phyloP scores from a whole-genome alignment of 2,329 filamentous ascomycete species.

The Ustulina deusta region DNA sequence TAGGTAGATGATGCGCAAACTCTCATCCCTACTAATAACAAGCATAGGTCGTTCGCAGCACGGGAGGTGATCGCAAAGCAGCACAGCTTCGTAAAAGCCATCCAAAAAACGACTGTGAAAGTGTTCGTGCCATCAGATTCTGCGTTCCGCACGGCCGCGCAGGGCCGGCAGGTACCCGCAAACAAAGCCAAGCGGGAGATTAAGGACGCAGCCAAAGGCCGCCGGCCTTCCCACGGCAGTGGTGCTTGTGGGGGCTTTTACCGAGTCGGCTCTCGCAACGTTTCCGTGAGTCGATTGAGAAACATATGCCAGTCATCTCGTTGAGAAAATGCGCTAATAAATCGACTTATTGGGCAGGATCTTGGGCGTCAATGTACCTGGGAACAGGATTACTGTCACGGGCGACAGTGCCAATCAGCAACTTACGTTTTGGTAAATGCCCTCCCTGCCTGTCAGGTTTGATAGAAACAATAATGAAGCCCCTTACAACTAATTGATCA shows the following conservation, averaged over 20 bases:
- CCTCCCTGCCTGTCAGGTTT: too few relatives aligned
- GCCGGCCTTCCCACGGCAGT: constrained; percentile 44
- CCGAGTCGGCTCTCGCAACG: constrained; percentile 46
- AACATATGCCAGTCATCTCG: neutral
- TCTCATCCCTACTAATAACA: constrained; percentile 31
- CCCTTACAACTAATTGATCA: too few relatives aligned
- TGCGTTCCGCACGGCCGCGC: constrained; percentile 43
- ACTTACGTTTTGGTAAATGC: constrained; percentile 41
- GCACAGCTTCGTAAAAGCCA: constrained; percentile 46
- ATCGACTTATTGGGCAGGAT: constrained; percentile 30
- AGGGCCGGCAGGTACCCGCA: constrained; percentile 42
- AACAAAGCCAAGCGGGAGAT: constrained; percentile 46
- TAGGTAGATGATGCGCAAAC: constrained; percentile 30
- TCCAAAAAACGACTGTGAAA: constrained; percentile 46
- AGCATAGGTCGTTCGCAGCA: constrained; percentile 43
- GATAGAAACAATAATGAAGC: too few relatives aligned
- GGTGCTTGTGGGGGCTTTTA: constrained; percentile 45
- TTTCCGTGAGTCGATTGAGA: constrained; percentile 36
- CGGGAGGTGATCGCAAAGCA: constrained; percentile 44
- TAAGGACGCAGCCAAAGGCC: constrained; percentile 41
- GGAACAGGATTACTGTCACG: constrained; percentile 42
- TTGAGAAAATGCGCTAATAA: constrained; percentile 17
- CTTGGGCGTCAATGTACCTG: constrained; percentile 39
- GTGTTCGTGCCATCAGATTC: constrained; percentile 50
- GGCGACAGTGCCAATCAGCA: constrained; percentile 45